These are phyloP conservation scores for Stemphylium vesicarium DNA, from an alignment of 2,329 filamentous ascomycete species.

Conservation along the genomic window DNA sequence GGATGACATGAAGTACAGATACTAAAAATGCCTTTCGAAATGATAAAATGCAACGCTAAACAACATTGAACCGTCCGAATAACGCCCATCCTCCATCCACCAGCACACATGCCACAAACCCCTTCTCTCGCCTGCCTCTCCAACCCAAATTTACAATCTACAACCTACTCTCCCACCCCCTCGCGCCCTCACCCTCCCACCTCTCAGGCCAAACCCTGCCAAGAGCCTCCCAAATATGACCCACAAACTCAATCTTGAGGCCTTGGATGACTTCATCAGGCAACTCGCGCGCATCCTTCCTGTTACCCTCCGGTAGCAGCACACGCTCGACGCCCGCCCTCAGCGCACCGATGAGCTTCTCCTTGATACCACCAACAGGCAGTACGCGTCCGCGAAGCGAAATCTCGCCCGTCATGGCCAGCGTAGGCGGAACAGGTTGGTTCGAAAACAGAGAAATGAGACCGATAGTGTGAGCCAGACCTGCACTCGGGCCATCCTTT, in stretches of 20 bases:
- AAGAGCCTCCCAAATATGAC: slow-evolving; percentile 94
- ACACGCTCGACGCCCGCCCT: slow-evolving; percentile 95
- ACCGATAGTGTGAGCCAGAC: slow-evolving; percentile 91
- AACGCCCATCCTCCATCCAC: neutral
- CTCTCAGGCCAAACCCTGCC: slow-evolving; percentile 91
- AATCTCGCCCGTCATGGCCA: slow-evolving; percentile 89
- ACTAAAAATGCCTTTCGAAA: no score
- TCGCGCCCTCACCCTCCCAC: slow-evolving; percentile 72
- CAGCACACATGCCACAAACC: no score
- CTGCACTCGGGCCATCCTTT: slow-evolving; percentile 85
- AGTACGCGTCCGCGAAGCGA: slow-evolving; percentile 88
- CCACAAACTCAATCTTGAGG: slow-evolving; percentile 87
- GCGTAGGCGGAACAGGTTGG: slow-evolving; percentile 83
- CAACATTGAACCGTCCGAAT: neutral
- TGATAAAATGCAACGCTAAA: neutral
- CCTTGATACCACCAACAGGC: slow-evolving; percentile 96
- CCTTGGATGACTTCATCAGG: slow-evolving; percentile 88
- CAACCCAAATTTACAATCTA: slow-evolving; percentile 49
- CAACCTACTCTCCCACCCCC: slow-evolving; percentile 74
- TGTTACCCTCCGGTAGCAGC: slow-evolving; percentile 83
- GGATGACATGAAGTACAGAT: no score
- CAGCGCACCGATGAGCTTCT: slow-evolving; percentile 95
- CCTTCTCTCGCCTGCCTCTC: no score
- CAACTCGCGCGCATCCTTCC: slow-evolving; percentile 90
- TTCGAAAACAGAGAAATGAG: slow-evolving; percentile 88